These are phyloP conservation scores for Medicago lupulina DNA, from an alignment of 306 rosid genomes.

Conservation along the genomic window DNA sequence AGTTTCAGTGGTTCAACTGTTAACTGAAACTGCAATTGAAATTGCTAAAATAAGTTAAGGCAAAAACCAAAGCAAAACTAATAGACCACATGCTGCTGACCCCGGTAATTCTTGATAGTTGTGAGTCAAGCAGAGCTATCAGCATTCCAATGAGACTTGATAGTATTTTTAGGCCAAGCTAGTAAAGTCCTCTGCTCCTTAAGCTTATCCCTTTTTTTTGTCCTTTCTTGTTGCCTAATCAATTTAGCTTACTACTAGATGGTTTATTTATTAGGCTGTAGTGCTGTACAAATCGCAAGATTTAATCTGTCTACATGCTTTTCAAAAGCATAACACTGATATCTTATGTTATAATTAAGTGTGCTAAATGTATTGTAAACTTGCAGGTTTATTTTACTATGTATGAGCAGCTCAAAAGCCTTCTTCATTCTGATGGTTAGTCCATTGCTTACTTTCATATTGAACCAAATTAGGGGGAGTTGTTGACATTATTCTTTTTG, in stretches of 20 bases:
- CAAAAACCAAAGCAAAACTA: conserved; percentile 2
- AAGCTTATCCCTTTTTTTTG: conserved; percentile 11
- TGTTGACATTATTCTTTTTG: not conserved
- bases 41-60: not conserved
- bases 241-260: conserved; percentile 12
- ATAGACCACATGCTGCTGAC: not conserved
- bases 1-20: too few species aligned
- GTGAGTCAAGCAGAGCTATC: conserved; percentile 15
- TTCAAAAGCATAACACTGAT: conserved; percentile 25
- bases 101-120: not conserved
- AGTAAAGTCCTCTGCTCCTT: conserved; percentile 23
- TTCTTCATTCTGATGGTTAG: conserved; percentile 68
- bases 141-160: conserved; percentile 1
- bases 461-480: conserved; percentile 15
- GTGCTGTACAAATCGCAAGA: conserved; percentile 1
- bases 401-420: conserved; percentile 73
- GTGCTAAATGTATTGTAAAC: conserved; percentile 32
- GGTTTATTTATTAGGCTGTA: conserved; percentile 12
- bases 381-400: conserved; percentile 76
- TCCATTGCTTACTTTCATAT: conserved; percentile 34
- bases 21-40: too few species aligned
- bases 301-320: conserved; percentile 19
- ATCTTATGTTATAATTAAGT: not conserved
- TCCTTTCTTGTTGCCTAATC: conserved; percentile 11
- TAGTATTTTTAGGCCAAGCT: not conserved